Evolutionary conservation across 306 rosid genomes (phyloP).

Genomic region (Cicer cuneatum): DNA sequence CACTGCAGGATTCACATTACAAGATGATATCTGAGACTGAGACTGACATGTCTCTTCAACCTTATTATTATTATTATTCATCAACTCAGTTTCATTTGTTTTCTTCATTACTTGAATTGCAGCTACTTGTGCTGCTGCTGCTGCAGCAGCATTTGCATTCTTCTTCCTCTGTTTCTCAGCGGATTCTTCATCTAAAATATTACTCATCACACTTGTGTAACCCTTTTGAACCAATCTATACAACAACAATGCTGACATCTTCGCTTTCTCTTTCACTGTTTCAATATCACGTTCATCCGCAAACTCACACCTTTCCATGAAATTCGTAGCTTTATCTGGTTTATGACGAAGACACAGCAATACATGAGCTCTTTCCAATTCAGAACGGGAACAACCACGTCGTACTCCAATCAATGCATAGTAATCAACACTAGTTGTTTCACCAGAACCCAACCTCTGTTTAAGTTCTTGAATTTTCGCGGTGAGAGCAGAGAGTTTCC

Average conservation of each 20-base stretch:
- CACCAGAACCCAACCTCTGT: conserved; percentile 73
- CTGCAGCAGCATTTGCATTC: conserved; percentile 36
- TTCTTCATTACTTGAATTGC: conserved; percentile 56
- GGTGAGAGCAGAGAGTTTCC: conserved; percentile 72
- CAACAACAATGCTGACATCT: conserved; percentile 75
- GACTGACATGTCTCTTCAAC: too few relatives aligned
- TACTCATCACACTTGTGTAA: conserved; percentile 64
- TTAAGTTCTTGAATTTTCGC: conserved; percentile 72
- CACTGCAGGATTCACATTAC: conserved; percentile 48
- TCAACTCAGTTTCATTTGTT: conserved; percentile 42
- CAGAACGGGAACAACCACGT: conserved; percentile 89
- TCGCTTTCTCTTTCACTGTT: conserved; percentile 74
- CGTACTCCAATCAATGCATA: conserved; percentile 78
- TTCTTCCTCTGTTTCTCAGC: conserved; percentile 77
- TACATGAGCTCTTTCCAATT: conserved; percentile 80
- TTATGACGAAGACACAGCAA: conserved; percentile 78
- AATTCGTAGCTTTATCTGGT: conserved; percentile 74
- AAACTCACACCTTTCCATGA: conserved; percentile 83
- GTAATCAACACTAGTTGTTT: conserved; percentile 72
- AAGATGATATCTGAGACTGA: conserved; percentile 46
- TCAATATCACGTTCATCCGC: conserved; percentile 75
- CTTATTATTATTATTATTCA: not conserved
- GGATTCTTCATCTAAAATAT: conserved; percentile 73
- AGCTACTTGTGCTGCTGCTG: conserved; percentile 43
- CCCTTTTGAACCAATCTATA: conserved; percentile 93